Evolutionary conservation across 2,329 filamentous ascomycete genomes (phyloP), one percentile per base, ranked within the genome.

Genomic region (Pestalotiopsis sp.): DNA sequence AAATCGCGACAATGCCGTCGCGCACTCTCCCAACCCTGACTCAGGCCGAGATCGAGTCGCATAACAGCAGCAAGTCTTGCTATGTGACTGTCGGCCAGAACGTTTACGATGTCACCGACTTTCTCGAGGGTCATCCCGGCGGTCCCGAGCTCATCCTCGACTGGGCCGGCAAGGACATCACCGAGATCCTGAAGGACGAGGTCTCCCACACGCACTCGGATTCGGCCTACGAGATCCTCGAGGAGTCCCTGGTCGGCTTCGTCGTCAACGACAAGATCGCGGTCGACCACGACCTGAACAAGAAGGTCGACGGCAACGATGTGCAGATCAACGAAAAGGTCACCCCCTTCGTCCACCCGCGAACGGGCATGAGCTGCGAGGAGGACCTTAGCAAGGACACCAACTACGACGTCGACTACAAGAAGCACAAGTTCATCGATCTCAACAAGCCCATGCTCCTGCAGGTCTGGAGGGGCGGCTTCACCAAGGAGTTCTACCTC

Each of bases 401-500:
- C 9, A 94, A 99, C 77, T 80, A 86, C 68, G 80, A 72, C 27
- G 81, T 82, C 60, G 96, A 99, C 78, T 99, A 92, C 85, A 93
- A 93, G 81, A 92, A 87, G 69, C 91, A 98, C 87, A 97, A 97
- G 81, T 99, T 99, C 77, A 86, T 99, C 70, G 95, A 99, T 77
- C 87, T 99, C 68, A 92, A 88, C 82, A 90, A 87, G 75, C 95
- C 96, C 6, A 86, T 99, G 67, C 86, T 99, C 67, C 86, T 92
- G 80, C 96, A 99, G 81, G 88, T 99, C 57, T 98, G 93, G 92
- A 87, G 84, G 72, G 92, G 95, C 61, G 93, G 92, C 38, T 99
- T 98, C 83, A 90, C 84, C 79, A 99, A 98, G 80, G 90, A 93
- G n/a, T 99, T 99, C 78, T 99, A 99, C 78, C 87, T 99, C 27